Base-by-base conservation (phyloP, 805 yeast genomes). In the Nakazawaea molendinolei region DNA sequence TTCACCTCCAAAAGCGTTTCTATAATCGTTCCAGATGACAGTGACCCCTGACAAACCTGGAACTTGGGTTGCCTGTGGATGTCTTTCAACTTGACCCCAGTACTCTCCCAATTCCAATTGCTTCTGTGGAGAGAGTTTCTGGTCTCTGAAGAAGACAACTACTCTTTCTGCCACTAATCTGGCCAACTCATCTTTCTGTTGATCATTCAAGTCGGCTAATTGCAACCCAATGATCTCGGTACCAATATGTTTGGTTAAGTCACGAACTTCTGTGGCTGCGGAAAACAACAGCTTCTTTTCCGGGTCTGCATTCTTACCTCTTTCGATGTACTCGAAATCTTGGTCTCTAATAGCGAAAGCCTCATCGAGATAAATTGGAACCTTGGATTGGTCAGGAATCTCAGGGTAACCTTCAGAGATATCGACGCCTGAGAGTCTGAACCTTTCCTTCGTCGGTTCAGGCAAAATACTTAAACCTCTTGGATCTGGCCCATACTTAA, bases 181-280 rank as follows among this genome's bases (percentile, higher is more conserved):
- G 5, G 74, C 74, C 40, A 69, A 55, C 49, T 69, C 73, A 47
- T 69, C 72, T 36, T 51, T 56, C 47, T 69, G 74, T 45, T 57
- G 41, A 38, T 67, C 65, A 26, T 51, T 60, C 39, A 69, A 50
- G 22, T 64, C 65, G 3, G 53, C 46, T 27, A 68, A 48, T 44
- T 67, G 66, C 17, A 68, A 48, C 10, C 73, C 74, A 18, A 61
- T 57, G 30, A 66, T 51, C 39, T 64, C 70, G 15, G 71, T 65
- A 23, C 71, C 71, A 46, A 65, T 49, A 40, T 64, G 60, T 35
- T 61, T 63, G 31, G 72, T 63, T 39, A 68, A 50, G 39, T 68
- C 44, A 24, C 44, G 58, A 17, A 68, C 68, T 36, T 60, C 55
- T 22, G 50, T 53, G 23, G 68, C 69, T 23, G 69, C 70, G 8